phyloP scores from a whole-genome alignment of 192 early-diverging fungal species.

The Rhizoclosmatium globosum region DNA sequence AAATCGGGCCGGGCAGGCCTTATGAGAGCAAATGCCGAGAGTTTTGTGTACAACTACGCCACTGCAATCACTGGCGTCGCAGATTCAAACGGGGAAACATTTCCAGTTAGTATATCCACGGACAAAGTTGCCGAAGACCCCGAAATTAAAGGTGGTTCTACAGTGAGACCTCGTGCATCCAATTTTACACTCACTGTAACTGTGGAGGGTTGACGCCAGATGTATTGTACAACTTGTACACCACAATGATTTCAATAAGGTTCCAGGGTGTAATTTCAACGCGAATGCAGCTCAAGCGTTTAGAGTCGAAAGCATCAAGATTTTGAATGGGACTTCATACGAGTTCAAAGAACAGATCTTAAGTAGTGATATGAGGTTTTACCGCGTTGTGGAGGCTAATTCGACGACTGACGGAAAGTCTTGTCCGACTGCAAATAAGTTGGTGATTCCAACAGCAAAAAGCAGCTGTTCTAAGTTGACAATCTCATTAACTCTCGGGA shows the following conservation, averaged over 20 bases:
- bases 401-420: too few species aligned
- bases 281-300: neutral
- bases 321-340: too few species aligned
- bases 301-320: neutral
- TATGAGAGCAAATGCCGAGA: neutral
- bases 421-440: too few species aligned
- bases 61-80: conserved; percentile 4
- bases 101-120: neutral
- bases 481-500: too few species aligned
- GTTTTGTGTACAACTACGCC: neutral
- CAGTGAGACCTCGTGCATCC: neutral
- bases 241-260: conserved; percentile 2
- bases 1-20: neutral
- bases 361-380: too few species aligned
- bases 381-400: too few species aligned
- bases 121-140: neutral
- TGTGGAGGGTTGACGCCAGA: neutral
- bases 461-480: too few species aligned
- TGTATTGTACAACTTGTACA: neutral
- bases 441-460: too few species aligned
- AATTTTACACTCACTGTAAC: neutral
- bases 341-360: too few species aligned
- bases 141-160: neutral
- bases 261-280: neutral
- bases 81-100: neutral